Percentiles rank a stretch among this genome's conserved stretches.
These are phyloP conservation scores for Coccomyxa subellipsoidea DNA, from an alignment of 163 green algal genomes.

Conservation along the genomic window DNA sequence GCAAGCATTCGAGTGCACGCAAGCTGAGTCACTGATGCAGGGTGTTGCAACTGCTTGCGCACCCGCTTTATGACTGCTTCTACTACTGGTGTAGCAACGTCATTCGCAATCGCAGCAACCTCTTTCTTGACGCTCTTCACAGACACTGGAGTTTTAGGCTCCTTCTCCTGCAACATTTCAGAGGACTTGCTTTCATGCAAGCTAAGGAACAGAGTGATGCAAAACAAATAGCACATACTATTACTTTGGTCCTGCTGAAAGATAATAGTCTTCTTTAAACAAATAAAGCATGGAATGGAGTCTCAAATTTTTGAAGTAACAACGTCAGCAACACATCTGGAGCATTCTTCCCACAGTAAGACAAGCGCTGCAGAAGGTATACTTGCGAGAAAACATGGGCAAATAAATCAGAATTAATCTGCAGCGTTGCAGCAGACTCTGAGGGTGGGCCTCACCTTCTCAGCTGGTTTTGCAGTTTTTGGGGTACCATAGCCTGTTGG, in stretches of 20 bases:
- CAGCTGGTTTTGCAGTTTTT: constrained; percentile 4
- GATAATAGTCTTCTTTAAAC: not conserved
- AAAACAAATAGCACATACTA: not conserved
- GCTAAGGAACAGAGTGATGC: not conserved
- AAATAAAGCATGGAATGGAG: not conserved
- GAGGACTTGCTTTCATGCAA: not conserved
- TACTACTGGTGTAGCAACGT: not conserved
- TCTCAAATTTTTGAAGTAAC: not conserved
- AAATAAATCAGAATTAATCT: no score
- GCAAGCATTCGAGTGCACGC: no score
- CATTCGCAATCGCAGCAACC: not conserved
- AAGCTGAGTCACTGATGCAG: not conserved
- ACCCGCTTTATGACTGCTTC: not conserved
- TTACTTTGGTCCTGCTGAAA: no score
- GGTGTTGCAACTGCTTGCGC: not conserved
- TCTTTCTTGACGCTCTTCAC: not conserved
- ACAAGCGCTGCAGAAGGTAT: not conserved
- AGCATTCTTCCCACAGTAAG: not conserved
- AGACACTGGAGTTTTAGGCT: not conserved
- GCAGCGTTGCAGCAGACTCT: no score
- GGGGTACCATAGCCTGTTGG: constrained; percentile 5
- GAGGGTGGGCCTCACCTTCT: not conserved
- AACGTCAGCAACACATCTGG: not conserved
- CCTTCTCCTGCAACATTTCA: not conserved
- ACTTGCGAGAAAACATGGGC: no score